Evolutionary conservation across 2,329 filamentous ascomycete species (phyloP), one percentile per base, ranked within the genome.

Genomic region (Juglanconis oblonga): DNA sequence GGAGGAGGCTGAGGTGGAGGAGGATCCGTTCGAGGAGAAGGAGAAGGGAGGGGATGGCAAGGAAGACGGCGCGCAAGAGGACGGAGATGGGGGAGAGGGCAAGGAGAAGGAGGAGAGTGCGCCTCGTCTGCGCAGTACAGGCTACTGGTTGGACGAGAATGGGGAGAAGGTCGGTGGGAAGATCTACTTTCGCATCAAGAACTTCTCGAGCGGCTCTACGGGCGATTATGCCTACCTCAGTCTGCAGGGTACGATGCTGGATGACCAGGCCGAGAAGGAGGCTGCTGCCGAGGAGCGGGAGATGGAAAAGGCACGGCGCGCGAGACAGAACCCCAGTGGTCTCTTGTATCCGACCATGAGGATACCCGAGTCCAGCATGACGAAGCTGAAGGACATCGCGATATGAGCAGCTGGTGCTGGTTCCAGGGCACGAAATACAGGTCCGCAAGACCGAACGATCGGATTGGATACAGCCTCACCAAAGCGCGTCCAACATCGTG

Each of bases 241-340:
- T 66, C 87, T 97, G 63, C 89, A 95, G 72, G 94, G 93, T 32
- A 96, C 91, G n/a, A 88, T 97, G 83, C 76, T 97, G 53, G 80
- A 82, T 51, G 83, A 83, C 48, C 83, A 85, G 24, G 87, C 87
- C 31, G 92, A 96, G 74, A 78, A 76, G 65, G 76, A 77, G 32
- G 76, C 90, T 35, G 76, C 84, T 51, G 78, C 80, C 8, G 78
- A 83, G 62, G 85, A 88, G 70, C 76, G 73, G 67, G 73, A 77
- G 66, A 53, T 64, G 59, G 66, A 74, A 58, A 71, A 73, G 65
- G 68, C 71, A 47, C 72, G 74, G 36, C 72, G 70, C 33, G 71
- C 74, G 29, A 75, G 67, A 61, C 71, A 74, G 65, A 76, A 73
- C 58, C 63, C 68, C 49, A 66, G 47, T 61, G 67, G 73, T 9